Conservation (phyloP, 345 rosid genomes). For the Gossypium sturtianum region DNA sequence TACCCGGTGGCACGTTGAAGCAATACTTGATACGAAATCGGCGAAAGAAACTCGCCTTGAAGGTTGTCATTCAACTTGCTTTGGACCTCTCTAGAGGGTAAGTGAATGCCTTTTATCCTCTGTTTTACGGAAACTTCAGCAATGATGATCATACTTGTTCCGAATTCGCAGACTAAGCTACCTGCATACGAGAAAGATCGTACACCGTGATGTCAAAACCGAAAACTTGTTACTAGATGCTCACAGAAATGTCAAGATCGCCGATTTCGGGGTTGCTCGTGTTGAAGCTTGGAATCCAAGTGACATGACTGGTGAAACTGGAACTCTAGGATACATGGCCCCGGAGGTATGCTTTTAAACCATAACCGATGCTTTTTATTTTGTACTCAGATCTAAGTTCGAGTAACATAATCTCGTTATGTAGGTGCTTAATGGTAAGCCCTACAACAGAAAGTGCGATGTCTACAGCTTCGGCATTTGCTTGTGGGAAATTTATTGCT, state of each 20-base stretch:
- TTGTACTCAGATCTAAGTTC: too few relatives aligned
- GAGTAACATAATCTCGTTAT: too few relatives aligned
- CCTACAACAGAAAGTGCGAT: conserved; percentile 88
- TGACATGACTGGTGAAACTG: conserved; percentile 98
- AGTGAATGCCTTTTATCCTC: conserved; percentile 6
- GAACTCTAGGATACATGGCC: conserved; percentile 97
- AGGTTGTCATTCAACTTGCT: conserved; percentile 75
- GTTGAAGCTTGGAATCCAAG: conserved; percentile 93
- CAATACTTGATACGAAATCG: conserved; percentile 63
- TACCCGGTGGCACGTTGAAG: conserved; percentile 80
- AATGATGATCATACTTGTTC: conserved; percentile 2
- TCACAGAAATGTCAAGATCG: conserved; percentile 63
- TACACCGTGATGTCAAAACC: conserved; percentile 94
- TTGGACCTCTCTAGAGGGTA: conserved; percentile 90
- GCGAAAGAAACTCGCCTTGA: conserved; percentile 68
- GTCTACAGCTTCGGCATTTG: conserved; percentile 98
- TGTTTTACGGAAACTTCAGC: background rate
- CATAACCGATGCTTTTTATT: too few relatives aligned
- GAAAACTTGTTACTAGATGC: conserved; percentile 84
- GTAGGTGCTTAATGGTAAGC: conserved; percentile 89
- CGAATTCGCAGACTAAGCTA: conserved; percentile 72
- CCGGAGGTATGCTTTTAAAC: conserved; percentile 62
- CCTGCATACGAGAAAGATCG: conserved; percentile 82
- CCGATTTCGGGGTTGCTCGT: conserved; percentile 97
- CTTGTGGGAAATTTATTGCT: conserved; percentile 95